Conservation (phyloP, 805 yeast species). For the Wickerhamomyces chambardii region DNA sequence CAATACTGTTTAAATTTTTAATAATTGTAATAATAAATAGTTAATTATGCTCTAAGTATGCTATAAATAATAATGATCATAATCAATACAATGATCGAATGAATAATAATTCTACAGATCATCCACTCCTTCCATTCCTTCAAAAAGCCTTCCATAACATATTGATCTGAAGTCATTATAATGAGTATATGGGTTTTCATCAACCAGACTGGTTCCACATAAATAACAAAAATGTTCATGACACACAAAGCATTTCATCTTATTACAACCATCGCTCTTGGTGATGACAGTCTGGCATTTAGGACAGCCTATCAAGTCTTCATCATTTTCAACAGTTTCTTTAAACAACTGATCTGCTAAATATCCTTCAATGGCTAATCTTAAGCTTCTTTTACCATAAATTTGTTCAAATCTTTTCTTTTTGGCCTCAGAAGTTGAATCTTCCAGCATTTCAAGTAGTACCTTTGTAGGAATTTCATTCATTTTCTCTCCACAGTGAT, state of each 20-base stretch:
- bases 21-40: no score
- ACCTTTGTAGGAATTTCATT: conserved; percentile 25
- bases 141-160: conserved; percentile 44
- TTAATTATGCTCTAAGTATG: no score
- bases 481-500: conserved; percentile 30
- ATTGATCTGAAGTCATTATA: conserved; percentile 28
- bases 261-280: conserved; percentile 55
- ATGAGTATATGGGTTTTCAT: conserved; percentile 42
- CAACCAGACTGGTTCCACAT: conserved; percentile 35
- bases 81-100: no score
- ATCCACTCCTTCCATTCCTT: conserved; percentile 35
- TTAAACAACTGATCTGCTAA: conserved; percentile 38
- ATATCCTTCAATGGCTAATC: conserved; percentile 33
- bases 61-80: no score
- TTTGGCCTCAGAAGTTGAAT: conserved; percentile 20
- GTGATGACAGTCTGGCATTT: conserved; percentile 39
- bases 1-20: no score
- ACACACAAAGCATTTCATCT: conserved; percentile 48
- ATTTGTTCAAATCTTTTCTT: conserved; percentile 24
- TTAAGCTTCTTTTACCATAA: conserved; percentile 37
- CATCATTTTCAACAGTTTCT: conserved; percentile 30
- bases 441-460: conserved; percentile 8
- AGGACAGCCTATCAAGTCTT: conserved; percentile 42
- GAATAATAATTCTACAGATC: no score
- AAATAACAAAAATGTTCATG: conserved; percentile 40